These are phyloP conservation scores for Lithospermum erythrorhizon DNA, from an alignment of 257 asterid genomes.

Conservation along the genomic window DNA sequence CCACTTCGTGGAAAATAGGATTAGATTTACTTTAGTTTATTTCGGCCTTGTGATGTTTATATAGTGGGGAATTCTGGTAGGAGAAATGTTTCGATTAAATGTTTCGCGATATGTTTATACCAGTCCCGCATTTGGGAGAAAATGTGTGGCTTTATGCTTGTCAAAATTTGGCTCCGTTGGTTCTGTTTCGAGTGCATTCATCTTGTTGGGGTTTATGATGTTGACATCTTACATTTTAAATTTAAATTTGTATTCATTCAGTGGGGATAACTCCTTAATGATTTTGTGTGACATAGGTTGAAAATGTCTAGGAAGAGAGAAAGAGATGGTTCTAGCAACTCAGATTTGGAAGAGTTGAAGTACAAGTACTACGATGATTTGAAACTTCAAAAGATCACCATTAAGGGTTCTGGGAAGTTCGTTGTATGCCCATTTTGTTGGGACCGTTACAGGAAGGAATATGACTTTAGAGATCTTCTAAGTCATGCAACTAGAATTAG, in stretches of 20 bases:
- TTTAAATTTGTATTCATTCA: neutral
- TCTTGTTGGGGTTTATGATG: no score
- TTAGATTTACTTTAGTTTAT: no score
- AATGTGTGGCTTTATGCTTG: neutral
- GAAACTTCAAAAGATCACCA: constrained; percentile 37
- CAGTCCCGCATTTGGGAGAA: no score
- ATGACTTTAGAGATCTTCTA: constrained; percentile 41
- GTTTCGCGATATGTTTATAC: no score
- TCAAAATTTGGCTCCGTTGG: neutral
- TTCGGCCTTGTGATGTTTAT: no score
- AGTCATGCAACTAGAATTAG: constrained; percentile 61
- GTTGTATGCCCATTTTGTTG: constrained; percentile 56
- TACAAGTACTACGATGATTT: constrained; percentile 40
- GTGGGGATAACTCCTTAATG: neutral
- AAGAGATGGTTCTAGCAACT: constrained; percentile 13
- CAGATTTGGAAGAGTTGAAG: constrained; percentile 41
- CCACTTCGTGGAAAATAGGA: no score
- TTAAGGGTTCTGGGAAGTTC: constrained; percentile 36
- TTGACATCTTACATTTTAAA: neutral
- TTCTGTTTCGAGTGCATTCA: neutral
- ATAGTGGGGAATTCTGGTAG: no score
- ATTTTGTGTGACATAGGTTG: constrained; percentile 13
- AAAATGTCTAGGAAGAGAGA: constrained; percentile 47
- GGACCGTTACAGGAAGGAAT: constrained; percentile 33
- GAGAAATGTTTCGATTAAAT: no score